Evolutionary conservation across 1,139 yeast genomes (phyloP).

Genomic region (Yamadazyma kanchanaburiensis): DNA sequence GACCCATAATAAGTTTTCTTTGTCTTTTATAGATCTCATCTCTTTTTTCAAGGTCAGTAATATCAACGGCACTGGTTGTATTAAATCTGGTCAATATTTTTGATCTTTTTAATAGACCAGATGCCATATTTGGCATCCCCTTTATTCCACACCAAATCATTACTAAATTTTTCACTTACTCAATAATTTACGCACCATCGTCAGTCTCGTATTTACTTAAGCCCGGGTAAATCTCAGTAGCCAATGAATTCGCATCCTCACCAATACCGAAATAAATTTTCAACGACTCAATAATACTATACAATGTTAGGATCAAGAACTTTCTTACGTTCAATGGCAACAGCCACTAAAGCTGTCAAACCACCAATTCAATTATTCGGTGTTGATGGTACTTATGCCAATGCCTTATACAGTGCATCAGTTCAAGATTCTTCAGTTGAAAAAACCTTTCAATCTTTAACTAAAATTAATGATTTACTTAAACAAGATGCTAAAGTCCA

Average conservation of each 20-base stretch:
- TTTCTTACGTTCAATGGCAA: constrained; percentile 69
- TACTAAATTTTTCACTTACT: too few relatives aligned
- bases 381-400: constrained; percentile 94
- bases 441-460: constrained; percentile 66
- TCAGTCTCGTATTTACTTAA: constrained; percentile 6
- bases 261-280: constrained; percentile 8
- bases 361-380: constrained; percentile 96
- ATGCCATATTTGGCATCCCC: too few relatives aligned
- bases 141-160: too few relatives aligned
- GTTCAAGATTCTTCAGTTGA: constrained; percentile 78
- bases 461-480: constrained; percentile 54
- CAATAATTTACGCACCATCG: too few relatives aligned
- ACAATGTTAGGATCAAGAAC: constrained; percentile 59
- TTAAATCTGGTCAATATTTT: too few relatives aligned
- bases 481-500: constrained; percentile 61
- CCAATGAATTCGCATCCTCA: constrained; percentile 9
- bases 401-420: constrained; percentile 91
- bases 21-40: constrained; percentile 72
- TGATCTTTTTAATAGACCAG: too few relatives aligned
- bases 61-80: constrained; percentile 15
- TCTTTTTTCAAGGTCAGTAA: constrained; percentile 76
- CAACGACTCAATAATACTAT: constrained; percentile 2
- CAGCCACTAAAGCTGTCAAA: constrained; percentile 59
- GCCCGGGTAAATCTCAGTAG: constrained; percentile 8
- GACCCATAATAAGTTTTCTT: constrained; percentile 66